A percentile compares a stretch with the other conserved stretches of the same genome.
Conservation (phyloP, 2,329 filamentous ascomycete genomes). For the Aspergillus quadricinctus region DNA sequence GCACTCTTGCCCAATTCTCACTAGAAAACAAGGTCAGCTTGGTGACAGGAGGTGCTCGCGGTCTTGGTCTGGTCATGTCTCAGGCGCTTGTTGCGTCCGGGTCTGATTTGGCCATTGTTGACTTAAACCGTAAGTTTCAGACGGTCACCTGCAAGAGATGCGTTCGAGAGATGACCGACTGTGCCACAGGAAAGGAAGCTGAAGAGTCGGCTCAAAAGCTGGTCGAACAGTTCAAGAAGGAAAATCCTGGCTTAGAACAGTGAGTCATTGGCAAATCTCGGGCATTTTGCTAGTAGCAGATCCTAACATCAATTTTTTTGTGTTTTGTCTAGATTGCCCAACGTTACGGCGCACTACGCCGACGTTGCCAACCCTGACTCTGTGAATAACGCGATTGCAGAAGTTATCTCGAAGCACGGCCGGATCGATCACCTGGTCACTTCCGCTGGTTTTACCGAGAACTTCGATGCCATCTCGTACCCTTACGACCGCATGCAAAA, state of each 20-base stretch:
- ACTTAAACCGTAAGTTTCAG: slow-evolving; percentile 73
- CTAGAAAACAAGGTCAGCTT: slow-evolving; percentile 78
- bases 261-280: slow-evolving; percentile 34
- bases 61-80: slow-evolving; percentile 86
- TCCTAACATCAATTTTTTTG: not conserved
- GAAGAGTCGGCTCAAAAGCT: slow-evolving; percentile 70
- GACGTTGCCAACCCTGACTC: slow-evolving; percentile 79
- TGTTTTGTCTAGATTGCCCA: slow-evolving; percentile 56
- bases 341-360: slow-evolving; percentile 83
- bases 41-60: slow-evolving; percentile 86
- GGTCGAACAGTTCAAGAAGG: slow-evolving; percentile 68
- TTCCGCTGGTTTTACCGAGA: slow-evolving; percentile 94
- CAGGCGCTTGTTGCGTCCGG: slow-evolving; percentile 87
- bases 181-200: slow-evolving; percentile 70
- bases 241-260: slow-evolving; percentile 72
- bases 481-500: slow-evolving; percentile 87
- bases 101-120: slow-evolving; percentile 84
- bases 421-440: slow-evolving; percentile 90
- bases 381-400: slow-evolving; percentile 67
- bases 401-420: slow-evolving; percentile 67
- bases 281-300: not conserved
- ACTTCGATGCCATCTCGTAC: slow-evolving; percentile 87
- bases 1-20: slow-evolving; percentile 80
- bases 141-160: not conserved
- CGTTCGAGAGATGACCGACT: not conserved